Evolutionary conservation across 495 filamentous ascomycete genomes (phyloP).

Genomic region (Hapsidospora chrysogenum): DNA sequence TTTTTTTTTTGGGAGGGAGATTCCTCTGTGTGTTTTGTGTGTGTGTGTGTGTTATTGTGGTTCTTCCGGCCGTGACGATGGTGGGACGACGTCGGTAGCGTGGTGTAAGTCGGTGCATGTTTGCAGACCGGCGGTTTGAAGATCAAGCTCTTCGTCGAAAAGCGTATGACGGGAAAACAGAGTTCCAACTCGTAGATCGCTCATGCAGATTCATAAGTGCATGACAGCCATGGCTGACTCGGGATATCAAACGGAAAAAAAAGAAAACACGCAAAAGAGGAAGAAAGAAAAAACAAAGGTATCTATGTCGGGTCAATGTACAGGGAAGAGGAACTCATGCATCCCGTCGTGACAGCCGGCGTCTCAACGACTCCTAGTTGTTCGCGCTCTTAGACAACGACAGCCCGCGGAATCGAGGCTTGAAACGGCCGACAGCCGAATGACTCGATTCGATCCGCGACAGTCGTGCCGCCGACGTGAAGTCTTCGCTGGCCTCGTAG

Average conservation of each 20-base stretch:
- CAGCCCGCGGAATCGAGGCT: slow-evolving; percentile 10
- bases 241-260: not conserved
- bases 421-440: slow-evolving; percentile 18
- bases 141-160: too few relatives aligned
- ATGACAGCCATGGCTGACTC: slow-evolving; percentile 4
- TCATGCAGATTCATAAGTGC: slow-evolving; percentile 7
- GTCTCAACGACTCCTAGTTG: not conserved
- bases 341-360: not conserved
- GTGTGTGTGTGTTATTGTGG: too few relatives aligned
- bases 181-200: slow-evolving; percentile 7
- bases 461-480: slow-evolving; percentile 72
- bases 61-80: too few relatives aligned
- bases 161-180: too few relatives aligned
- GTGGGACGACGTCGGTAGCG: too few relatives aligned
- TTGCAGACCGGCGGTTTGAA: too few relatives aligned
- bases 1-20: too few relatives aligned
- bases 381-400: slow-evolving; percentile 17
- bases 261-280: not conserved
- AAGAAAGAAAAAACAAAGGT: not conserved
- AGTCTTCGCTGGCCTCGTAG: slow-evolving; percentile 76
- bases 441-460: slow-evolving; percentile 66
- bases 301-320: not conserved
- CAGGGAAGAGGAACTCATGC: not conserved
- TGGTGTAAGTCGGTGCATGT: too few relatives aligned
- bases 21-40: too few relatives aligned